A percentile compares a stretch with the other conserved stretches of the same genome.
phyloP scores from a whole-genome alignment of 495 filamentous ascomycete genomes.

The Penicillium waksmanii region DNA sequence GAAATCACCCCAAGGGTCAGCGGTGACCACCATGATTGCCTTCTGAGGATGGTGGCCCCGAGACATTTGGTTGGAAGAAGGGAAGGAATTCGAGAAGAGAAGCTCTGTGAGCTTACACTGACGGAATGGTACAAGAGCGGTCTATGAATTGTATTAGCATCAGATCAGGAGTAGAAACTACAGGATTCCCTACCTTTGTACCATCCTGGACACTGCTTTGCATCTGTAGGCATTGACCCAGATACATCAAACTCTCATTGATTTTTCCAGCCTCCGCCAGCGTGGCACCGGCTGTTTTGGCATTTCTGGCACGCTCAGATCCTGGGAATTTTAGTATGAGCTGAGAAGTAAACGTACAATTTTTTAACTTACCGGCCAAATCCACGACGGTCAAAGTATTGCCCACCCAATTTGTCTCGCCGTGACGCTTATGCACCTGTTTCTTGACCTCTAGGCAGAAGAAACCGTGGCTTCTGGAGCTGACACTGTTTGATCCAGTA shows the following conservation, averaged over 20 bases:
- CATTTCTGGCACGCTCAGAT: conserved; percentile 89
- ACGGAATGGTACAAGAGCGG: conserved; percentile 84
- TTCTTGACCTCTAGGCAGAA: conserved; percentile 96
- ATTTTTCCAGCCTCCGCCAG: conserved; percentile 96
- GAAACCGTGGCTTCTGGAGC: conserved; percentile 92
- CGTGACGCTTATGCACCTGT: conserved; percentile 55
- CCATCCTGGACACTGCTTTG: conserved; percentile 78
- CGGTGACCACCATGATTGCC: conserved; percentile 94
- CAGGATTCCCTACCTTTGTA: conserved; percentile 62
- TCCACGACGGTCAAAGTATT: conserved; percentile 89
- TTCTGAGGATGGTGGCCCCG: conserved; percentile 73
- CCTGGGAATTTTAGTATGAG: conserved; percentile 41
- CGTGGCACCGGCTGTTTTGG: conserved; percentile 90
- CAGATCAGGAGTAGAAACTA: not conserved
- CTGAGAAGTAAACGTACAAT: not conserved
- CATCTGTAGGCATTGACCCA: conserved; percentile 96
- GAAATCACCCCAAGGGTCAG: conserved; percentile 91
- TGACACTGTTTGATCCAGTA: conserved; percentile 86
- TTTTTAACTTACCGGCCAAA: conserved; percentile 66
- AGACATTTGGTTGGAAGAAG: conserved; percentile 60
- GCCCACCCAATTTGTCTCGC: conserved; percentile 70
- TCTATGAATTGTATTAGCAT: conserved; percentile 43
- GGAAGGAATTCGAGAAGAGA: conserved; percentile 93
- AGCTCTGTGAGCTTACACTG: conserved; percentile 98
- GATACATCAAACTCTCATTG: conserved; percentile 96